Evolutionary conservation across 257 asterid genomes (phyloP), one percentile per base, ranked within the genome.

Genomic region (Plantago major): DNA sequence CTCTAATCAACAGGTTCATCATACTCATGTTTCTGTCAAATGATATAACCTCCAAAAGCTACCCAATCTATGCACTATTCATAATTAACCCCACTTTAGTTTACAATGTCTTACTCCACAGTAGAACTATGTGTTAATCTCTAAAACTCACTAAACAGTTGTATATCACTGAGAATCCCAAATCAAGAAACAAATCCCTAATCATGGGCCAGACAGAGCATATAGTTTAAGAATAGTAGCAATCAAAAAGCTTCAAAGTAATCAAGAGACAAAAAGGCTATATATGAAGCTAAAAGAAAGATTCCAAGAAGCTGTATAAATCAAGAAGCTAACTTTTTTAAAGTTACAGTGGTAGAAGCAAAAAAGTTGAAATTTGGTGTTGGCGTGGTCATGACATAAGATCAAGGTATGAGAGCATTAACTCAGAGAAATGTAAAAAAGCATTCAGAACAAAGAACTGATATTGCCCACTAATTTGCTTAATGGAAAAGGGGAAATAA

Each of bases 1-100:
- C 56, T 65, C 68, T 46, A 64, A 67, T 54, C 44, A 65, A 73
- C 40, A 22, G 26, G 26, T 7, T 33, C 67, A 50, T 58, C 78
- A 78, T 67, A 30, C 44, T 10, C 67, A 59, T 66, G 46, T 58
- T 66, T 14, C 62, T 53, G 58, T 55, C 10, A 28, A 11, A 60
- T 7, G 16, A 67, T 16, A n/a, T 30, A 66, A 17, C 63, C 38
- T 52, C 59, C 63, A 66, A 42, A 58, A 63, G 33, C 58, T 42
- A 42, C 51, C 9, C 65, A 52, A 15, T 15, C 47, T 7, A 58
- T 19, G 57, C 42, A 49, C 10, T 58, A 65, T 44, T 46, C 63
- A 18, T 10, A 11, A 60, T 33, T 33, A 62, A 16, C 42, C 67
- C 61, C 46, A 33, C 15, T 13, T 26, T 13, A 33, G 14, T 12